A percentile compares a stretch with the other conserved stretches of the same genome.
These are phyloP conservation scores for Sordariomycetes sp. DNA, from an alignment of 2,329 filamentous ascomycete species.

Conservation along the genomic window DNA sequence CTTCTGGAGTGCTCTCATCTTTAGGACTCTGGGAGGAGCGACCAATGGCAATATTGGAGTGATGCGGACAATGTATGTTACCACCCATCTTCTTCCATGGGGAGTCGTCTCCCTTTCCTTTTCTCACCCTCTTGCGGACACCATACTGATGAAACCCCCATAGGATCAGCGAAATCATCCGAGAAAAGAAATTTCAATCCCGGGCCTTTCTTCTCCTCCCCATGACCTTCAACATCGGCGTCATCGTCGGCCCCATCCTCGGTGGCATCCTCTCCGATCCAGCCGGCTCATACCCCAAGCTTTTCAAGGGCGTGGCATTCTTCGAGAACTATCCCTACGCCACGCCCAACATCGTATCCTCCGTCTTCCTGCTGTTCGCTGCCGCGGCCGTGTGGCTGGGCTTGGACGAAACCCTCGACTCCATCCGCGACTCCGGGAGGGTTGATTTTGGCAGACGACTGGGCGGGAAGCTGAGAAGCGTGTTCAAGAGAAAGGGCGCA, in stretches of 20 bases:
- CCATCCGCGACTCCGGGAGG: slow-evolving; percentile 20
- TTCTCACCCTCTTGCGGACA: no score
- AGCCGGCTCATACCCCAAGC: slow-evolving; percentile 43
- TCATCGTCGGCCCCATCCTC: slow-evolving; percentile 61
- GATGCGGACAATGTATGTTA: slow-evolving; percentile 57
- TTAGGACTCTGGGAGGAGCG: slow-evolving; percentile 59
- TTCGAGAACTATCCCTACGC: slow-evolving; percentile 43
- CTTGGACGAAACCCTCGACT: slow-evolving; percentile 44
- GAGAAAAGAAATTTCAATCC: slow-evolving; percentile 55
- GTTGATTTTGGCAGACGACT: slow-evolving; percentile 33
- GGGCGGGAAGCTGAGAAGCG: slow-evolving; percentile 21
- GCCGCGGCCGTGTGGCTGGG: slow-evolving; percentile 36
- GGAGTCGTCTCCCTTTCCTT: background rate
- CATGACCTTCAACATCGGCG: slow-evolving; percentile 64
- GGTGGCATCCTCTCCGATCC: slow-evolving; percentile 64
- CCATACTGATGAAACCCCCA: background rate
- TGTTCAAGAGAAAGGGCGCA: slow-evolving; percentile 18
- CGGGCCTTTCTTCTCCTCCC: slow-evolving; percentile 67
- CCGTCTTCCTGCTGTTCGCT: slow-evolving; percentile 33
- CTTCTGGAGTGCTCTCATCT: slow-evolving; percentile 63
- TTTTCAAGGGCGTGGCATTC: slow-evolving; percentile 37
- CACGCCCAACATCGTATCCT: slow-evolving; percentile 31
- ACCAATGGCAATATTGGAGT: slow-evolving; percentile 69
- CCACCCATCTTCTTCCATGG: background rate
- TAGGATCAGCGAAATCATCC: slow-evolving; percentile 59